Conservation (phyloP, 768 basidiomycete species). For the Termitomyces titanicus region DNA sequence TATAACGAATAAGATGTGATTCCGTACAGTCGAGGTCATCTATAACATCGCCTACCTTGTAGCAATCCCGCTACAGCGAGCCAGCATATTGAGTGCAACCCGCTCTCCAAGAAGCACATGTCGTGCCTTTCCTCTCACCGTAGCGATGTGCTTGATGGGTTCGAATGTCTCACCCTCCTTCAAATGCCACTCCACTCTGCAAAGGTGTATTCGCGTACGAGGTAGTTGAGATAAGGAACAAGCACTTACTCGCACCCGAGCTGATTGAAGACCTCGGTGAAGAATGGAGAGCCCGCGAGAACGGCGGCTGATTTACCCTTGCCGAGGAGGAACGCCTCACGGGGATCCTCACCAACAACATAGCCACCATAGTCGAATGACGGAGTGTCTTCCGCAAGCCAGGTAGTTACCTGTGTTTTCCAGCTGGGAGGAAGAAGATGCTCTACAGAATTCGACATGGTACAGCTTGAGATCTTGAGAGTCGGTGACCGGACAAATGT, state of each 20-base stretch:
- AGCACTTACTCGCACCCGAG: slow-evolving; percentile 82
- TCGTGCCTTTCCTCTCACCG: slow-evolving; percentile 85
- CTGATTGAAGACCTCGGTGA: slow-evolving; percentile 87
- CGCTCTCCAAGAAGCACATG: slow-evolving; percentile 89
- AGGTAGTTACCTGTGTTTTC: slow-evolving; percentile 74
- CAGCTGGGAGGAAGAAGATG: slow-evolving; percentile 93
- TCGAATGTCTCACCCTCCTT: slow-evolving; percentile 80
- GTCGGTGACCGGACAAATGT: no score
- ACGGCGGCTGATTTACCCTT: slow-evolving; percentile 80
- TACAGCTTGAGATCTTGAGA: background rate
- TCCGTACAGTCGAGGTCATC: background rate
- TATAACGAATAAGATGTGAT: slow-evolving; percentile 26
- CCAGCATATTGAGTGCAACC: slow-evolving; percentile 88
- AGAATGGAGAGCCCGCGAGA: slow-evolving; percentile 93
- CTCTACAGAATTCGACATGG: slow-evolving; percentile 38
- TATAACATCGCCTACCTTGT: slow-evolving; percentile 64
- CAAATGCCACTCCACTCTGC: slow-evolving; percentile 92
- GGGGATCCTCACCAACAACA: slow-evolving; percentile 87
- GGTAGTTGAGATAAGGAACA: background rate
- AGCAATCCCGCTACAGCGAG: slow-evolving; percentile 95
- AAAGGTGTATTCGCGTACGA: background rate
- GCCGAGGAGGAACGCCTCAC: slow-evolving; percentile 86
- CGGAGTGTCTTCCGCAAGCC: slow-evolving; percentile 93
- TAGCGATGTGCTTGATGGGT: slow-evolving; percentile 83
- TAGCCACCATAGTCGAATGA: slow-evolving; percentile 97